These are phyloP conservation scores for Cyphellophora europaea DNA, from an alignment of 2,329 filamentous ascomycete species.

Conservation along the genomic window DNA sequence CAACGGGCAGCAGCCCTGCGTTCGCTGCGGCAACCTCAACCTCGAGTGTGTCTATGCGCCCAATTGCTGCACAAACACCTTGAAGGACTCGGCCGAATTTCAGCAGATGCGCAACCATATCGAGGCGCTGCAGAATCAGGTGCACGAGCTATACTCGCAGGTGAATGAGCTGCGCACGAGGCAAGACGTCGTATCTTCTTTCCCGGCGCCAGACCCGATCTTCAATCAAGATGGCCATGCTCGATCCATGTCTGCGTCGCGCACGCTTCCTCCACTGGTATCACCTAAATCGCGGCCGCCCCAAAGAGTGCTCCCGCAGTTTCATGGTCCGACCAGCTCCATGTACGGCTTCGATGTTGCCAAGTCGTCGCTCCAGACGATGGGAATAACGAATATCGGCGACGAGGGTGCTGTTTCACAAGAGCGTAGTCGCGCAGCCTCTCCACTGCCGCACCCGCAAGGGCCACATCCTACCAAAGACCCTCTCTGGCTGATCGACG, in stretches of 20 bases:
- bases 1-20: constrained; percentile 56
- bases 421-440: constrained; percentile 43
- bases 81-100: constrained; percentile 92
- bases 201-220: constrained; percentile 9
- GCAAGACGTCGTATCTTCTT: constrained; percentile 21
- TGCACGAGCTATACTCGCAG: constrained; percentile 65
- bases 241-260: constrained; percentile 23
- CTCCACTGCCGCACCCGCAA: constrained; percentile 27
- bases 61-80: constrained; percentile 63
- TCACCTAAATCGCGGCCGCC: constrained; percentile 30
- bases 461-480: constrained; percentile 48
- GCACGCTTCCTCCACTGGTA: constrained; percentile 18
- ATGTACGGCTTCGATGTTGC: constrained; percentile 80
- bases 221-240: constrained; percentile 17
- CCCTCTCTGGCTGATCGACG: constrained; percentile 68
- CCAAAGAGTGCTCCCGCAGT: constrained; percentile 52
- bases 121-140: constrained; percentile 68
- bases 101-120: constrained; percentile 70
- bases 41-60: constrained; percentile 57
- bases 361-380: constrained; percentile 75
- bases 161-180: constrained; percentile 56
- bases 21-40: constrained; percentile 54
- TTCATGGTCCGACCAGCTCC: constrained; percentile 76
- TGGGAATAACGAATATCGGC: constrained; percentile 66
- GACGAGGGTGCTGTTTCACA: constrained; percentile 49